Evolutionary conservation across 2,329 filamentous ascomycete species (phyloP).

Genomic region (Beauveria pseudobassiana): DNA sequence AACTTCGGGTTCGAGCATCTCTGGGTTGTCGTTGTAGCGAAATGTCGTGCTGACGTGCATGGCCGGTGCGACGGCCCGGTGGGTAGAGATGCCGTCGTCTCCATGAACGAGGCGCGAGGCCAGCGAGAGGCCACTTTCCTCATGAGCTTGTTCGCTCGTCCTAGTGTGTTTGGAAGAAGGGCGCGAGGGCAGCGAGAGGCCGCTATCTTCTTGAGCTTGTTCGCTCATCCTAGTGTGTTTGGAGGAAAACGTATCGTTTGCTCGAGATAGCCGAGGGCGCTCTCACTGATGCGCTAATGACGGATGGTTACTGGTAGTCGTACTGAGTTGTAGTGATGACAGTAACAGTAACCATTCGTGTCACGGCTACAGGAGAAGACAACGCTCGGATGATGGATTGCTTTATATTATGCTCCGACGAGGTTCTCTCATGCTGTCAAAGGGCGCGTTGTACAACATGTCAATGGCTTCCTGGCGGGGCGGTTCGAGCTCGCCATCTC

Average conservation of each 20-base stretch:
- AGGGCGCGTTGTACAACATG: not conserved
- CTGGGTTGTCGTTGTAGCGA: slow-evolving; percentile 67
- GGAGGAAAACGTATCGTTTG: not conserved
- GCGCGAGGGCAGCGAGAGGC: slow-evolving; percentile 52
- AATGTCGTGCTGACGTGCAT: slow-evolving; percentile 91
- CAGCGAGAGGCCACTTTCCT: slow-evolving; percentile 32
- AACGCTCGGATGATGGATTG: not conserved
- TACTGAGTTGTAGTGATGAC: not conserved
- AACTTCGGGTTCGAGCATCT: slow-evolving; percentile 44
- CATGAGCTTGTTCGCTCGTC: not conserved
- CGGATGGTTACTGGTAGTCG: not conserved
- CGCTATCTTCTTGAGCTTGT: not conserved
- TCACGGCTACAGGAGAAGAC: not conserved
- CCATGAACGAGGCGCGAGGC: slow-evolving; percentile 74
- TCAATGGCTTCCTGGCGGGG: not conserved
- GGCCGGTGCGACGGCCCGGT: slow-evolving; percentile 77
- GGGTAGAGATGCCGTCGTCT: slow-evolving; percentile 67
- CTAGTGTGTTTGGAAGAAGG: slow-evolving; percentile 56
- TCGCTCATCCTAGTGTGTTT: not conserved
- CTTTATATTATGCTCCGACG: not conserved
- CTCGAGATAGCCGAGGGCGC: not conserved
- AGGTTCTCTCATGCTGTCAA: not conserved
- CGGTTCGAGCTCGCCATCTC: not conserved
- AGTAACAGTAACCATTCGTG: not conserved
- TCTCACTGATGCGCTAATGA: not conserved